Evolutionary conservation across 306 rosid species (phyloP).

Genomic region (Albizia julibrissin): DNA sequence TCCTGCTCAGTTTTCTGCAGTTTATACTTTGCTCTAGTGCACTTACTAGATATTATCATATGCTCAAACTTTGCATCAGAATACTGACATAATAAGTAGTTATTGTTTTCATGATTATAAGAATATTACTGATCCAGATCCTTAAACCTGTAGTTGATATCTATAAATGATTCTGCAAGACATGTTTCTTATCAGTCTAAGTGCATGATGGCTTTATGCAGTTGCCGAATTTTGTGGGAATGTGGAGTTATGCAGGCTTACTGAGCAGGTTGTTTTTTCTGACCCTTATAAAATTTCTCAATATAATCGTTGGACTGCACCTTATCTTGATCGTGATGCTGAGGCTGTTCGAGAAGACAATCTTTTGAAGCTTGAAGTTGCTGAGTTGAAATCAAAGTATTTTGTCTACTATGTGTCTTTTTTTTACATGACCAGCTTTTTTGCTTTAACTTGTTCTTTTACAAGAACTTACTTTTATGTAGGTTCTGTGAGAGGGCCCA

Average conservation of each 20-base stretch:
- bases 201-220: constrained; percentile 46
- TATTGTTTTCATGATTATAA: background rate
- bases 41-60: background rate
- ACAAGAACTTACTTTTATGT: constrained; percentile 23
- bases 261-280: constrained; percentile 95
- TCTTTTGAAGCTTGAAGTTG: constrained; percentile 79
- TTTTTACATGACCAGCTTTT: background rate
- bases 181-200: background rate
- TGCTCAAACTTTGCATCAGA: background rate
- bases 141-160: background rate
- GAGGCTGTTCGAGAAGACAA: constrained; percentile 87
- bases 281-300: constrained; percentile 89
- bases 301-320: constrained; percentile 79
- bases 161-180: background rate
- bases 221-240: constrained; percentile 92
- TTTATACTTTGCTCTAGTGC: background rate
- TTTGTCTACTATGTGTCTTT: background rate
- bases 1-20: background rate
- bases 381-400: constrained; percentile 87
- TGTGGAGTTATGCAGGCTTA: constrained; percentile 88
- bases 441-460: background rate
- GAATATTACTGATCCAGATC: background rate
- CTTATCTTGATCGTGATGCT: constrained; percentile 79
- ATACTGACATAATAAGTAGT: background rate
- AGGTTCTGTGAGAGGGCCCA: constrained; percentile 91